A percentile compares a stretch with the other conserved stretches of the same genome.
Evolutionary conservation across 345 rosid genomes (phyloP).

Genomic region (Bruguiera sexangula): DNA sequence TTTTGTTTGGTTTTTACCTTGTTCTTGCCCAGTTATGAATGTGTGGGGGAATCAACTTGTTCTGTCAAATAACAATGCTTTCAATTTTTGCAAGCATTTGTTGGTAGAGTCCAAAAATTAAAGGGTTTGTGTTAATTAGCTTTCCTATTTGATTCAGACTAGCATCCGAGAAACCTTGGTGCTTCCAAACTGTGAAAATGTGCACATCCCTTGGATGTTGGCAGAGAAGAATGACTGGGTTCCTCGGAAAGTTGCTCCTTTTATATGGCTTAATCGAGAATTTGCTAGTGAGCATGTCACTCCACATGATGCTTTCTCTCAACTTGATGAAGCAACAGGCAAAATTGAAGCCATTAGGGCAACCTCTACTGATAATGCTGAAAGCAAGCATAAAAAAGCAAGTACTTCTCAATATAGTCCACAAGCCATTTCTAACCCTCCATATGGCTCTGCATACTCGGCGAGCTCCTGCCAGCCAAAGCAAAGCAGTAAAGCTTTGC

Average conservation of each 20-base stretch:
- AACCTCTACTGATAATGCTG: conserved; percentile 29
- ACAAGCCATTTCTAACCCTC: conserved; percentile 21
- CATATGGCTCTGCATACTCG: conserved; percentile 14
- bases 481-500: conserved; percentile 33
- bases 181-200: conserved; percentile 82
- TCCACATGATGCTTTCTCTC: conserved; percentile 24
- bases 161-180: conserved; percentile 72
- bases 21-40: no score
- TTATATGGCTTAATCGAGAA: conserved; percentile 81
- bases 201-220: conserved; percentile 78
- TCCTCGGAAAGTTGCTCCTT: conserved; percentile 69
- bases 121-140: not conserved
- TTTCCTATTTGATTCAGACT: conserved; percentile 38
- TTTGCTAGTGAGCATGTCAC: conserved; percentile 32
- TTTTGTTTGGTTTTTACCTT: no score
- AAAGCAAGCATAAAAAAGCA: conserved; percentile 31
- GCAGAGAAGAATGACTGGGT: conserved; percentile 94
- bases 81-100: not conserved
- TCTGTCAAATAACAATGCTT: not conserved
- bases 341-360: conserved; percentile 27
- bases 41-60: not conserved
- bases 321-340: conserved; percentile 37
- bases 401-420: conserved; percentile 26
- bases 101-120: not conserved
- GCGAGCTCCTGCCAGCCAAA: conserved; percentile 22